Conservation (phyloP, 306 rosid genomes). For the Argentina anserina region DNA sequence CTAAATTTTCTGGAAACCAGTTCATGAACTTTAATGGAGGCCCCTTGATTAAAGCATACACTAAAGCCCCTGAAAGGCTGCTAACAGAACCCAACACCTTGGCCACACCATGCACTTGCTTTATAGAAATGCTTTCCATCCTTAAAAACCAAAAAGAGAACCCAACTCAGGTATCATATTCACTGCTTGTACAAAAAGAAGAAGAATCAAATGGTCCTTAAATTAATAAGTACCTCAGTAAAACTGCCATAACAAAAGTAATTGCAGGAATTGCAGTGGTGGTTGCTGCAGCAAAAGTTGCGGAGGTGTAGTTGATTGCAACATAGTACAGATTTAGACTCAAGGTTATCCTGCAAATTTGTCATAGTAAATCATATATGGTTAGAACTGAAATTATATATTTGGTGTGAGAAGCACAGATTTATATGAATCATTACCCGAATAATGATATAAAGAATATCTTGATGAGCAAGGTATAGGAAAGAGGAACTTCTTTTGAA, state of each 20-base stretch:
- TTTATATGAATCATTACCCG: constrained; percentile 61
- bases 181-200: neutral
- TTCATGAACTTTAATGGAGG: constrained; percentile 51
- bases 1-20: constrained; percentile 31
- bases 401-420: neutral
- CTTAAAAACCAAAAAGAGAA: constrained; percentile 31
- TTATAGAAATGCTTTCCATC: constrained; percentile 60
- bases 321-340: constrained; percentile 77
- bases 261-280: constrained; percentile 78
- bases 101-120: constrained; percentile 53
- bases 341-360: constrained; percentile 52
- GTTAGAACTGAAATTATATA: neutral
- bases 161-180: neutral
- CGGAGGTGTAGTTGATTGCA: constrained; percentile 71
- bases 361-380: neutral
- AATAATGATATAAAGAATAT: constrained; percentile 66
- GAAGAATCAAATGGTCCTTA: neutral
- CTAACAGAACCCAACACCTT: constrained; percentile 63
- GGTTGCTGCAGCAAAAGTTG: constrained; percentile 90
- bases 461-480: constrained; percentile 56
- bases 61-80: constrained; percentile 70
- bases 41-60: constrained; percentile 73
- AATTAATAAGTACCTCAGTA: constrained; percentile 47
- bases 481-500: constrained; percentile 51
- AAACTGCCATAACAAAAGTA: constrained; percentile 65